These are phyloP conservation scores for Dendrobium nobile DNA, from an alignment of 106 monocot genomes.

Conservation along the genomic window DNA sequence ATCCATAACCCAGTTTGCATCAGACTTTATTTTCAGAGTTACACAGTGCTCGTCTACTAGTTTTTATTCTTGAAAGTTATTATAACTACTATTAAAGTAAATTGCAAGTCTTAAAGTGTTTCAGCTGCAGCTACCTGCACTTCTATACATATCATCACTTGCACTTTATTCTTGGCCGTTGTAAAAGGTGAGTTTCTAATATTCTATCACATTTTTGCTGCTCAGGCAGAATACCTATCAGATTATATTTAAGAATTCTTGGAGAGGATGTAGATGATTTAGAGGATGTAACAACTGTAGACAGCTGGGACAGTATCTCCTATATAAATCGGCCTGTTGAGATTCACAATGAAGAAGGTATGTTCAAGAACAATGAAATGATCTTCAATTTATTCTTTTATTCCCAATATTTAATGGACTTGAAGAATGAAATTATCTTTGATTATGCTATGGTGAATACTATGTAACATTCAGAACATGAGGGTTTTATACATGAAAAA, in stretches of 20 bases:
- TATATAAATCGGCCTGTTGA: conserved; percentile 85
- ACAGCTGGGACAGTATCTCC: conserved; percentile 68
- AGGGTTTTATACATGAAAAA: too few relatives aligned
- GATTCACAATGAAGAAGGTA: conserved; percentile 65
- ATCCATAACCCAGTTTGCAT: background rate
- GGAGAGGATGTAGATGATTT: conserved; percentile 47
- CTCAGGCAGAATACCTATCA: conserved; percentile 83
- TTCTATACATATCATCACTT: background rate
- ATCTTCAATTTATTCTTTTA: background rate
- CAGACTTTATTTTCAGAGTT: background rate
- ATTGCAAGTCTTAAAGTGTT: background rate
- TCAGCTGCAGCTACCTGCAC: background rate
- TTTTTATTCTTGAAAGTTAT: background rate
- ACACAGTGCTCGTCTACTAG: background rate
- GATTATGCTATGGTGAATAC: too few relatives aligned
- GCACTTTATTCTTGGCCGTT: background rate
- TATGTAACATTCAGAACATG: too few relatives aligned
- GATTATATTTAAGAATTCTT: conserved; percentile 59
- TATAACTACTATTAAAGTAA: background rate
- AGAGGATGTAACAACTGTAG: conserved; percentile 39
- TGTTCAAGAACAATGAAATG: background rate
- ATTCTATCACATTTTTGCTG: background rate
- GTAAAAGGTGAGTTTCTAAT: background rate
- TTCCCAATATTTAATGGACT: background rate
- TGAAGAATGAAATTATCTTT: too few relatives aligned